Evolutionary conservation across 2,329 filamentous ascomycete genomes (phyloP).

Genomic region (Neonectria coccinea): DNA sequence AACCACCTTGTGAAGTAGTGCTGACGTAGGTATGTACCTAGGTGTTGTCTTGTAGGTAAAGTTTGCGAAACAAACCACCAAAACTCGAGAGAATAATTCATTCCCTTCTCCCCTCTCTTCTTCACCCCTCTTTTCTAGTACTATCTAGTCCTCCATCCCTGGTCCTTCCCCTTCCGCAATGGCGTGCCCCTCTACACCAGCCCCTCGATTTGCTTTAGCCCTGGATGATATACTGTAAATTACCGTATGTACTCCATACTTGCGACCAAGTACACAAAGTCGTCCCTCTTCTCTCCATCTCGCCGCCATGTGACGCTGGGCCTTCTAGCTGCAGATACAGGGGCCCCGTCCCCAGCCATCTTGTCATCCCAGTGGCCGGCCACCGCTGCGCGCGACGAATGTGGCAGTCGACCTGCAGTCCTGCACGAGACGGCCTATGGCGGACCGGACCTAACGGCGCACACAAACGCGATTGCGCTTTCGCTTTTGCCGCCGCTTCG

Average conservation of each 20-base stretch:
- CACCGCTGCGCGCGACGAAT: conserved; percentile 36
- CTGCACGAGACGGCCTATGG: conserved; percentile 28
- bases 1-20: not conserved
- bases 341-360: conserved; percentile 44
- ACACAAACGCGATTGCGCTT: conserved; percentile 42
- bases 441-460: conserved; percentile 32
- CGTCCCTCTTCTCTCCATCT: not conserved
- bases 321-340: conserved; percentile 45
- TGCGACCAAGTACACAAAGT: conserved; percentile 12
- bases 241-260: not conserved
- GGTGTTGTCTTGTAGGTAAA: too few species aligned
- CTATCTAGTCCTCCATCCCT: conserved; percentile 1
- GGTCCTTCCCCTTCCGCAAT: conserved; percentile 29
- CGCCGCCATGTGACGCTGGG: conserved; percentile 41
- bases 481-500: conserved; percentile 38
- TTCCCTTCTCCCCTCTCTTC: not conserved
- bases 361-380: conserved; percentile 40
- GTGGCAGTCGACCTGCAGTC: conserved; percentile 39
- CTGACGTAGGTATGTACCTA: too few species aligned
- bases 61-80: not conserved
- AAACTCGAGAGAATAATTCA: not conserved
- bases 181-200: conserved; percentile 23
- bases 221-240: conserved; percentile 1
- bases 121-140: not conserved
- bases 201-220: conserved; percentile 15